These are phyloP conservation scores for Laguncularia racemosa DNA, from an alignment of 345 rosid species.

Conservation along the genomic window DNA sequence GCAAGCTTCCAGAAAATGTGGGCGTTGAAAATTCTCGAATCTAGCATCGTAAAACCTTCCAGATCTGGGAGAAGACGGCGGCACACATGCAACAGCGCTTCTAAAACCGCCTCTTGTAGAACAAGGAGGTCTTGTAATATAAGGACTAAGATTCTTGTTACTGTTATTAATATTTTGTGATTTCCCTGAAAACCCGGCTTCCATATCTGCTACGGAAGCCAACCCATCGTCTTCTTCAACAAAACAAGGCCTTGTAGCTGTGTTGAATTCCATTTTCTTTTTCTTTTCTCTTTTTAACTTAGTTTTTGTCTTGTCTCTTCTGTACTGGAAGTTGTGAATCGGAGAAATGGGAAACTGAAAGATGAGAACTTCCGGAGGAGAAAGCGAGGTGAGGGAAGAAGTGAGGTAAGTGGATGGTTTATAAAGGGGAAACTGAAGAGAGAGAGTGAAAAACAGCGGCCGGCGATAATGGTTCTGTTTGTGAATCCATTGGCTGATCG, in stretches of 20 bases:
- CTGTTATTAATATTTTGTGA: neutral
- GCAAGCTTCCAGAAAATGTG: conserved; percentile 69
- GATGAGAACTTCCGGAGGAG: neutral
- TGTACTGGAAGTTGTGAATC: neutral
- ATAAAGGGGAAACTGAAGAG: conserved; percentile 4
- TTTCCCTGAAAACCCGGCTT: conserved; percentile 52
- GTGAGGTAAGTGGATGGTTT: neutral
- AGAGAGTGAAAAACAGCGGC: conserved; percentile 15
- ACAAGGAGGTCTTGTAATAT: conserved; percentile 30
- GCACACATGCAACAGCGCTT: conserved; percentile 19
- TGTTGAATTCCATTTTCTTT: conserved; percentile 12
- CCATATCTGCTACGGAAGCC: conserved; percentile 54
- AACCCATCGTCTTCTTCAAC: conserved; percentile 43
- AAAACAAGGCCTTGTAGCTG: conserved; percentile 35
- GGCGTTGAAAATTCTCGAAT: conserved; percentile 39
- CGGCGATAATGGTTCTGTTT: conserved; percentile 3
- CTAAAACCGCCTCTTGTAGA: conserved; percentile 28
- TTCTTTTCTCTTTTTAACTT: too few relatives aligned
- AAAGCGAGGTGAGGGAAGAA: neutral
- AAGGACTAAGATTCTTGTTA: conserved; percentile 5
- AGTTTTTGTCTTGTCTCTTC: too few relatives aligned
- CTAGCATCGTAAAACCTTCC: conserved; percentile 58
- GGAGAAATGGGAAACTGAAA: neutral
- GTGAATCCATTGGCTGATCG: conserved; percentile 9
- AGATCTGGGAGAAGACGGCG: conserved; percentile 42